A percentile compares a stretch with the other conserved stretches of the same genome.
phyloP scores from a whole-genome alignment of 2,329 filamentous ascomycete genomes.

The Nothophaeocryptopus gaeumannii region DNA sequence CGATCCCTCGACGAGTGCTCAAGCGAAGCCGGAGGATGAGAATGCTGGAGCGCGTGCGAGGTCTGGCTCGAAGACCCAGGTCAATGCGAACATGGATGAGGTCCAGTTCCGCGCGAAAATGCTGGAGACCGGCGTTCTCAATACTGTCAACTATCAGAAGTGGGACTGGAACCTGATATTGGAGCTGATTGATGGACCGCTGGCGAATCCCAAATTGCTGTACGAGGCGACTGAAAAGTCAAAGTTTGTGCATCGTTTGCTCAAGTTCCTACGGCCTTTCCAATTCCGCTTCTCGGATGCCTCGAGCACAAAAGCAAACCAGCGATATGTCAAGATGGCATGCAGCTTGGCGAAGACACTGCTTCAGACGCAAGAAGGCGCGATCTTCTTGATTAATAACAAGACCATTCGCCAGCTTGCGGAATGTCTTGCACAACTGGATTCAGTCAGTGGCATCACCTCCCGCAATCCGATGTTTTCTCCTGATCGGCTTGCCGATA shows the following conservation, averaged over 20 bases:
- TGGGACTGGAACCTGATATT: constrained; percentile 97
- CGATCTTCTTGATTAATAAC: constrained; percentile 82
- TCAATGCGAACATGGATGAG: constrained; percentile 61
- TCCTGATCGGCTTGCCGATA: constrained; percentile 76
- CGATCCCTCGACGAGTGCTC: constrained; percentile 30
- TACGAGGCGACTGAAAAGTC: constrained; percentile 93
- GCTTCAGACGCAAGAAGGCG: constrained; percentile 79
- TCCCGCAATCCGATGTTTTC: constrained; percentile 89
- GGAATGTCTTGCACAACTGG: constrained; percentile 92
- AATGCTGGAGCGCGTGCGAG: constrained; percentile 40
- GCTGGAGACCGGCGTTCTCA: constrained; percentile 79
- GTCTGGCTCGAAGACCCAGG: constrained; percentile 53
- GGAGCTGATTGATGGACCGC: constrained; percentile 84
- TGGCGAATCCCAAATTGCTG: constrained; percentile 84
- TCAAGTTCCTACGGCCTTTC: constrained; percentile 95
- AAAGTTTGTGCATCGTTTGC: constrained; percentile 91
- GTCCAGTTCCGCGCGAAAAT: constrained; percentile 61
- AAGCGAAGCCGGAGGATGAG: constrained; percentile 24
- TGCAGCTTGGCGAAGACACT: constrained; percentile 85
- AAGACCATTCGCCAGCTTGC: constrained; percentile 91
- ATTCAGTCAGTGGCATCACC: constrained; percentile 71
- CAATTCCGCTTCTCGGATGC: constrained; percentile 93
- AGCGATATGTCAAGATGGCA: constrained; percentile 87
- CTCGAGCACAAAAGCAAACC: constrained; percentile 85
- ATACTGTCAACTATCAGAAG: constrained; percentile 85